Evolutionary conservation across 2,329 filamentous ascomycete genomes (phyloP), one percentile per base, ranked within the genome.

Genomic region (Phialocephala subalpina): DNA sequence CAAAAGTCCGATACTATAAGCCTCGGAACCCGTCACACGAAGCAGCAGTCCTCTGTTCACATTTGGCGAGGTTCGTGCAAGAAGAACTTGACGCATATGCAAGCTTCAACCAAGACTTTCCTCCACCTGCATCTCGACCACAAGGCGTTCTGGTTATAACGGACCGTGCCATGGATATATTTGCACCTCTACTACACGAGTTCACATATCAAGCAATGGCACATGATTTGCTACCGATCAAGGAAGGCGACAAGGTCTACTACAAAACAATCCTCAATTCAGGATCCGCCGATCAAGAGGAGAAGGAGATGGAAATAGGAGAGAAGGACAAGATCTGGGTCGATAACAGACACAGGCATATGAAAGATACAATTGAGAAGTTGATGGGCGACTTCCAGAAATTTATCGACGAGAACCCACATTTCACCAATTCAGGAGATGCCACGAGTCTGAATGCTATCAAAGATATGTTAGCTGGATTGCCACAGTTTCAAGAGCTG

Each of bases 131-230:
- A 9, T 86, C 88, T 59, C 85, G 95, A 61, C 95, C 94, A 7
- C 90, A 92, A 69, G 93, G 93, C 45, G 88, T 94, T 0, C 86
- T 99, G 0, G 83, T 97, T 74, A 91, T 99, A 67, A 92, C 94
- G 1, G 96, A 98, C 78, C 88, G 96, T 68, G 93, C 94, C 8
- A 96, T 99, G 91, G 96, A 99, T 77, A 80, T 97, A 3, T 88
- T 91, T 80, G 90, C 95, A 0, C 96, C 96, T 0, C 81, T 98
- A 12, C 77, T 98, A 3, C 96, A 99, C 79, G 96, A 99, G 75
- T 97, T 99, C 77, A 97, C 96, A 14, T 99, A 98, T 77, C 96
- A 99, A 79, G 94, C 96, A 59, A 98, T 99, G 95, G 95, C 93
- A 3, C 93, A 97, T 78, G 96, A 99, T 76, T 82, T 99, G 9